Evolutionary conservation across 176 grass and related monocot genomes (phyloP), one percentile per base, ranked within the genome.

Genomic region (Coix lacrymajobi): DNA sequence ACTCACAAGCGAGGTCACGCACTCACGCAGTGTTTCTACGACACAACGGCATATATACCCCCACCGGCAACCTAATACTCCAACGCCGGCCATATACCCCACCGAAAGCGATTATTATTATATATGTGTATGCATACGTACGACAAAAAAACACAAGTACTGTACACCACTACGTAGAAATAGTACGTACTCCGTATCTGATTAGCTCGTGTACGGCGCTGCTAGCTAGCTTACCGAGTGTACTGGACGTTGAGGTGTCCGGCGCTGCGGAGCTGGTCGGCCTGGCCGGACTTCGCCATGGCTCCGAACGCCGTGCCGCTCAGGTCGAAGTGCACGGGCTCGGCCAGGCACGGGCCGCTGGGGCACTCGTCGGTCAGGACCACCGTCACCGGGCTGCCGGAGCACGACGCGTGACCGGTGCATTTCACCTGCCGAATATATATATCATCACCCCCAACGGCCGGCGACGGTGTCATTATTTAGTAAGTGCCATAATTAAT

Each of bases 281-380:
- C 89, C 69, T 77, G 68, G 22, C 81, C 85, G 0, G 85, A 65
- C 28, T 52, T 58, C 5, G 89, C 89, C 85, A 91, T 68, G 48
- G 48, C 48, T 20, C 48, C 48, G 48, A 52, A 52, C 17, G 48
- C 48, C 48, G 48, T 52, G 6, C 89, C 89, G 52, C 89, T 91
- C 77, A 91, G 69, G 82, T 91, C 89, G 75, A 91, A 91, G 60
- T 91, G 89, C 7, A 31, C 77, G 24, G 76, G 48, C 51, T 85
- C 70, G 0, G 26, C 15, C 16, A 78, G 51, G 33, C 85, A 91
- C 9, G 49, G 0, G n/a, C 83, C 3, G 6, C 71, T 72, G 71
- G 85, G 89, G 49, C 89, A 91, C 26, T 24, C 19, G 63, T 91
- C 89, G 7, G 85, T 91, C 71, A 91, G 54, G 38, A 85, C 89